Evolutionary conservation across 2,329 filamentous ascomycete species (phyloP).

Genomic region (Fusarium drepaniforme): DNA sequence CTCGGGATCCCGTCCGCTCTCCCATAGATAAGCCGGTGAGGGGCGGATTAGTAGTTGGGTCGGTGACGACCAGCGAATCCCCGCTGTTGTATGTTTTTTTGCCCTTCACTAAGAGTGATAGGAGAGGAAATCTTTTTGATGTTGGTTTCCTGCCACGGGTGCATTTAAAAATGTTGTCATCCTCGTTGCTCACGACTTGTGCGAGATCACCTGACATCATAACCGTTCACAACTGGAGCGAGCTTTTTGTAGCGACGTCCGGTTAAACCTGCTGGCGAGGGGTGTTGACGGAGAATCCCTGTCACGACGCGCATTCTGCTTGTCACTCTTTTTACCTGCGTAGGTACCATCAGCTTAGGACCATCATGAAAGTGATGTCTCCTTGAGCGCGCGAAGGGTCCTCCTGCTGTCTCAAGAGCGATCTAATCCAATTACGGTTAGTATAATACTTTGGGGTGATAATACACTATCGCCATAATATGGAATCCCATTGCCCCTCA

Average conservation of each 20-base stretch:
- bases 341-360: no score
- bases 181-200: no score
- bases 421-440: neutral
- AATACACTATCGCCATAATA: neutral
- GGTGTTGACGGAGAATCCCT: no score
- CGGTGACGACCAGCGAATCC: neutral
- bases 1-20: neutral
- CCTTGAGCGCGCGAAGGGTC: neutral
- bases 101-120: neutral
- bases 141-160: no score
- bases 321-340: no score
- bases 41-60: neutral
- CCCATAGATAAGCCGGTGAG: neutral
- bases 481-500: neutral
- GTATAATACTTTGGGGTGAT: neutral
- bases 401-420: neutral
- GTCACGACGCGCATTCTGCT: no score
- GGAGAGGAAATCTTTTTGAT: no score
- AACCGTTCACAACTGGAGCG: no score
- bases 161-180: no score
- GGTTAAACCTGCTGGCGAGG: no score
- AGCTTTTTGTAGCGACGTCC: no score
- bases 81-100: neutral
- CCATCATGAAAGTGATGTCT: neutral
- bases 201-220: no score